Conservation (phyloP, 495 filamentous ascomycete genomes). For the Stereocaulon alpinum region DNA sequence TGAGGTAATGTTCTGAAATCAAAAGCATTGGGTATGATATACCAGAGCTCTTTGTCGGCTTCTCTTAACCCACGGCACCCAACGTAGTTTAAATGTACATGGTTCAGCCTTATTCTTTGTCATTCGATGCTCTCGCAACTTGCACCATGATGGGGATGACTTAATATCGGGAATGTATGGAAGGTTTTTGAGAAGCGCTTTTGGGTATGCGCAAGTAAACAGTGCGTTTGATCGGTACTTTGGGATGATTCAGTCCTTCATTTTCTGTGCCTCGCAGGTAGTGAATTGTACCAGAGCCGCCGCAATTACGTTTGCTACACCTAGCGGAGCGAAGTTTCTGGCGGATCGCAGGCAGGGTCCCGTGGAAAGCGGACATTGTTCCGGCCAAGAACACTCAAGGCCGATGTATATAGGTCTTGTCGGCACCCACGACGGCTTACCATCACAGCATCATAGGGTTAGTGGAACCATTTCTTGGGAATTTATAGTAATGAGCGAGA, state of each 20-base stretch:
- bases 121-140: too few relatives aligned
- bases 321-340: neutral
- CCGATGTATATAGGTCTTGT: neutral
- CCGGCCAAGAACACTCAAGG: neutral
- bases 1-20: too few relatives aligned
- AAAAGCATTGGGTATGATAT: too few relatives aligned
- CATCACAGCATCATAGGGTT: neutral
- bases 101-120: too few relatives aligned
- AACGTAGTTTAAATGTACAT: too few relatives aligned
- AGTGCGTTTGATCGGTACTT: neutral
- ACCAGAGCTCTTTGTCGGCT: too few relatives aligned
- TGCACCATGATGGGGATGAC: neutral
- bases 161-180: neutral
- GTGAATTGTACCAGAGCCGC: neutral
- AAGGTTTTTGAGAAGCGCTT: neutral
- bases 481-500: neutral
- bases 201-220: neutral
- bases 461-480: neutral
- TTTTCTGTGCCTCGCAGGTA: too few relatives aligned
- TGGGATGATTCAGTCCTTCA: neutral
- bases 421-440: neutral
- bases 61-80: too few relatives aligned
- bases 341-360: neutral
- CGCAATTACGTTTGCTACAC: neutral
- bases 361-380: neutral